phyloP scores from a whole-genome alignment of 2,329 filamentous ascomycete species.

The Fusarium odoratissimum region DNA sequence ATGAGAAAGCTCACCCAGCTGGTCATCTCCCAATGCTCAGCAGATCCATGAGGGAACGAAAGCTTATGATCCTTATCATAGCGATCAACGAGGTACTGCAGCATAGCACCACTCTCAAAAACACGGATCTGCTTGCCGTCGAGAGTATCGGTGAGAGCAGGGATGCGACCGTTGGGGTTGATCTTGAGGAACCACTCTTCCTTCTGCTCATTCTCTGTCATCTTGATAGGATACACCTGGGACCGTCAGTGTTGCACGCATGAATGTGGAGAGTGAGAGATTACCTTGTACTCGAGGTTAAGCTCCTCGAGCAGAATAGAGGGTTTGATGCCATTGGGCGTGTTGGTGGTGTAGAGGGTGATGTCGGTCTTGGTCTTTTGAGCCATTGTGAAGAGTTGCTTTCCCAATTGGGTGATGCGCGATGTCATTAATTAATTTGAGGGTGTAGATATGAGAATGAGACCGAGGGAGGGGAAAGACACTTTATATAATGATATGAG shows the following conservation, averaged over 20 bases:
- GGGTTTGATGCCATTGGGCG: constrained; percentile 91
- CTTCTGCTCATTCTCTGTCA: constrained; percentile 82
- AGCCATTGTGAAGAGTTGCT: constrained; percentile 47
- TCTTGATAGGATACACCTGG: constrained; percentile 71
- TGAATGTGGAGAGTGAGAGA: not conserved
- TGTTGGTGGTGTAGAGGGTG: constrained; percentile 83
- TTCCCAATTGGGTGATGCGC: constrained; percentile 42
- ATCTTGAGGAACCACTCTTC: constrained; percentile 89
- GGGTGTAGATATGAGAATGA: not conserved
- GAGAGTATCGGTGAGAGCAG: constrained; percentile 84
- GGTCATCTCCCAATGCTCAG: constrained; percentile 82
- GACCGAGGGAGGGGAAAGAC: not conserved
- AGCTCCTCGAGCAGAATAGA: constrained; percentile 90
- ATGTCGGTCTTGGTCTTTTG: constrained; percentile 67
- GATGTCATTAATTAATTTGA: constrained; percentile 39
- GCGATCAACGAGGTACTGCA: constrained; percentile 84
- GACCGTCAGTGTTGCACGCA: not conserved
- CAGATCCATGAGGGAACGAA: constrained; percentile 77
- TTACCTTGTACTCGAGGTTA: constrained; percentile 80
- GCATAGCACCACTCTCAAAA: constrained; percentile 86
- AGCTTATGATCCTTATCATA: constrained; percentile 88
- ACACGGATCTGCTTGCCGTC: constrained; percentile 79
- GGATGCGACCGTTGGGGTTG: constrained; percentile 94
- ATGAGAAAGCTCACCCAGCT: constrained; percentile 70
- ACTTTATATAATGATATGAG: constrained; percentile 18